Evolutionary conservation across 169 alveolate species (phyloP).

Genomic region (Plasmodium cynomolgi): DNA sequence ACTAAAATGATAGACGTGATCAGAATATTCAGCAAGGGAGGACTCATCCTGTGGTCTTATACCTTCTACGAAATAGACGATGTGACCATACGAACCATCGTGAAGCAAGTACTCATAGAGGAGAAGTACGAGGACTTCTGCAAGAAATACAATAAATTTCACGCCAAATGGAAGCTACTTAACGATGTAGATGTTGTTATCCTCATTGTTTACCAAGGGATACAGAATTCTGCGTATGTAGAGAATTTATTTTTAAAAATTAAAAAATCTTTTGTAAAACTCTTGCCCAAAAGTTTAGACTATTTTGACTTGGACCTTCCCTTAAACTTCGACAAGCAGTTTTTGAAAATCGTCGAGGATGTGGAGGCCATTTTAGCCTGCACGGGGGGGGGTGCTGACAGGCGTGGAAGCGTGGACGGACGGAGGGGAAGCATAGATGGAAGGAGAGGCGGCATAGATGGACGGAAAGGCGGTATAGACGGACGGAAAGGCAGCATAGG

Average conservation of each 20-base stretch:
- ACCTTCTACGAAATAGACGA: slow-evolving; percentile 66
- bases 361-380: neutral
- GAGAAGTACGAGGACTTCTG: slow-evolving; percentile 42
- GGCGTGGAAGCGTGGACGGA: neutral
- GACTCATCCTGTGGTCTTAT: slow-evolving; percentile 70
- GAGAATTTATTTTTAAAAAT: slow-evolving; percentile 37
- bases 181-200: slow-evolving; percentile 64
- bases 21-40: slow-evolving; percentile 71
- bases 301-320: slow-evolving; percentile 24
- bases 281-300: slow-evolving; percentile 29
- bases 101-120: slow-evolving; percentile 38
- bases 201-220: slow-evolving; percentile 59
- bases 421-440: neutral
- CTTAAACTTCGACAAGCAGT: slow-evolving; percentile 31
- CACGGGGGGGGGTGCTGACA: neutral
- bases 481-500: neutral
- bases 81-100: slow-evolving; percentile 35
- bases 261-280: slow-evolving; percentile 40
- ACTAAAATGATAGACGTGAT: slow-evolving; percentile 66
- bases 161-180: slow-evolving; percentile 47
- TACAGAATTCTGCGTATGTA: slow-evolving; percentile 51
- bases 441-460: neutral
- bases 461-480: neutral
- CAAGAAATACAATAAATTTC: slow-evolving; percentile 39
- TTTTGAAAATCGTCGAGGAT: slow-evolving; percentile 57